Evolutionary conservation across 2,329 filamentous ascomycete species (phyloP).

Genomic region (Hypoxylon sp.): DNA sequence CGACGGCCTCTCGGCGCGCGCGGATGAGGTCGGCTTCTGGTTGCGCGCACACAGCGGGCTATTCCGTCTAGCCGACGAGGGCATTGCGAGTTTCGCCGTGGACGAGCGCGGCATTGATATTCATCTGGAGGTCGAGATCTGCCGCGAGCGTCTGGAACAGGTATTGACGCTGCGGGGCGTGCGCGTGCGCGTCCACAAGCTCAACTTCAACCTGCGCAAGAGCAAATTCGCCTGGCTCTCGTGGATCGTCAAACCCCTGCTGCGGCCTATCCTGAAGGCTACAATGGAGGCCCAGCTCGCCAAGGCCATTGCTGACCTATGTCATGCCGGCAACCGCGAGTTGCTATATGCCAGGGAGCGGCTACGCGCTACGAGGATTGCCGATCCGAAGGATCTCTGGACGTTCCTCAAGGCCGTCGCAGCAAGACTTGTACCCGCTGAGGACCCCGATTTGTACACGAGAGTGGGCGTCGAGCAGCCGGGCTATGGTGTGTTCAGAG

Average conservation of each 20-base stretch:
- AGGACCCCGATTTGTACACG: slow-evolving; percentile 81
- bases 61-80: slow-evolving; percentile 81
- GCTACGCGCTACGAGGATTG: slow-evolving; percentile 85
- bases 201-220: slow-evolving; percentile 80
- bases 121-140: slow-evolving; percentile 84
- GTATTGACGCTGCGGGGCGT: slow-evolving; percentile 83
- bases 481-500: slow-evolving; percentile 75
- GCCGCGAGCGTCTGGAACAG: slow-evolving; percentile 80
- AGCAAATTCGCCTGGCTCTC: slow-evolving; percentile 81
- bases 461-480: slow-evolving; percentile 74
- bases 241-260: slow-evolving; percentile 85
- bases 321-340: slow-evolving; percentile 84
- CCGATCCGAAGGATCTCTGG: slow-evolving; percentile 80
- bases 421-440: slow-evolving; percentile 77
- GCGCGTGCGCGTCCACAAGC: slow-evolving; percentile 84
- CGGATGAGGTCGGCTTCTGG: slow-evolving; percentile 92
- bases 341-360: slow-evolving; percentile 88
- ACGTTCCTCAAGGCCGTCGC: slow-evolving; percentile 87
- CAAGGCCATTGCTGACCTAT: slow-evolving; percentile 73
- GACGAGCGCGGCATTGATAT: slow-evolving; percentile 91
- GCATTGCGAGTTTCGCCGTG: slow-evolving; percentile 85
- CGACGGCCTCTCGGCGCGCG: slow-evolving; percentile 84
- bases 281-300: slow-evolving; percentile 81
- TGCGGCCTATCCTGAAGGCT: slow-evolving; percentile 82
- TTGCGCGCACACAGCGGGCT: slow-evolving; percentile 81